Base-by-base conservation (phyloP, 176 grass and related monocot species). In the Alopecurus myosuroides region DNA sequence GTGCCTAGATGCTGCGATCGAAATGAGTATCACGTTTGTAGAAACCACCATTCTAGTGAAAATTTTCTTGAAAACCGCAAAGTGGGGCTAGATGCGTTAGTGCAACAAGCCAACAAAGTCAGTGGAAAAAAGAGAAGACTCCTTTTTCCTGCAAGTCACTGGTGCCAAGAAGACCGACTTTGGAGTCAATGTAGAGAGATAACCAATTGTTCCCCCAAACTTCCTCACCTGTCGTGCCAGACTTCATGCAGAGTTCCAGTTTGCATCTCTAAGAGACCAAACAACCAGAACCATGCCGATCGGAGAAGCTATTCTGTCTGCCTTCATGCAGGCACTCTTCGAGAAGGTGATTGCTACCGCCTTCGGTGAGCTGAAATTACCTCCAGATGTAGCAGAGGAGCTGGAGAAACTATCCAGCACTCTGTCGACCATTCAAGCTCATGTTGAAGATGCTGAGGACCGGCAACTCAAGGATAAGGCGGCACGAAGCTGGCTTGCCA, bases 391-490 rank as follows among this genome's bases (percentile, higher is more conserved):
- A 19, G 65, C 41, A 4, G 78, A 82, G 51, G 83, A 94, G 82
- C 68, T 97, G 90, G 79, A 84, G 74, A 92, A 77, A 28, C 63
- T 97, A 39, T 77, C 88, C 11, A 77, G 82, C 86, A 92, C 58
- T 10, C 30, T 92, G 64, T 90, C 74, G 2, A 79, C 46, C 25
- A 85, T 97, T 79, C 85, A 88, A 77, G 84, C 73, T 23, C 76
- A 90, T 82, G 81, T 97, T 40, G 92, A 97, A 90, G 94, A 94
- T 90, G 92, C 90, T 1, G 90, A 94, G 62, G 90, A 92, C 60
- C 73, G 44, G 72, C 94, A 94, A 71, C 57, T 94, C 10, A 88
- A 73, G 64, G 89, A 97, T 78, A 89, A 83, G 49, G 55, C 36
- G 7, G 71, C 93, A 25, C 80, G 68, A 39, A 51, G 29, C 33